phyloP scores from a whole-genome alignment of 768 basidiomycete species.

The Tylopilus vinaceipallidus region DNA sequence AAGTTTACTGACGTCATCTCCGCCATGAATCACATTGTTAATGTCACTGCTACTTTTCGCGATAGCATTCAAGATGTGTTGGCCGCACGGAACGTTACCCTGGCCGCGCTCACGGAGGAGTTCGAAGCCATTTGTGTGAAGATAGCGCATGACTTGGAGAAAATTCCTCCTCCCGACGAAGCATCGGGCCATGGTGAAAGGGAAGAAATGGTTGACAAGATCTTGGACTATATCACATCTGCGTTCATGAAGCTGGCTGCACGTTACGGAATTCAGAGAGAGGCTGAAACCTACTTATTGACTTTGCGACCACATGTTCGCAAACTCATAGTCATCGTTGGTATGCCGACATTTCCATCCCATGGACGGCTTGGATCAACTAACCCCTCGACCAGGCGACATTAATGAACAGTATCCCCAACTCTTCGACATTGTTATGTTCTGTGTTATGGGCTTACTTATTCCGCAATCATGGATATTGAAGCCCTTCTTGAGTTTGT shows the following conservation, averaged over 20 bases:
- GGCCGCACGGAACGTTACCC: neutral
- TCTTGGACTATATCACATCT: neutral
- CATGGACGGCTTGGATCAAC: no score
- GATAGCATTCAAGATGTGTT: conserved; percentile 2
- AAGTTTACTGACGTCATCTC: conserved; percentile 5
- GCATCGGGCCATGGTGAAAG: conserved; percentile 6
- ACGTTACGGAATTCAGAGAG: conserved; percentile 5
- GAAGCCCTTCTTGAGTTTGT: conserved; percentile 2
- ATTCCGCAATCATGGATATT: conserved; percentile 17
- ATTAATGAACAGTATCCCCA: conserved; percentile 13
- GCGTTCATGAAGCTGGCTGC: conserved; percentile 3
- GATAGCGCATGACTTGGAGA: conserved; percentile 2
- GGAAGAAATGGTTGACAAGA: conserved; percentile 1
- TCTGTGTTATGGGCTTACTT: conserved; percentile 2
- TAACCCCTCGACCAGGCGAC: conserved; percentile 1
- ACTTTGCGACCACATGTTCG: conserved; percentile 8
- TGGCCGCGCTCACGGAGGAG: conserved; percentile 6
- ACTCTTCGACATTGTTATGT: neutral
- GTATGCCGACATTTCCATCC: neutral
- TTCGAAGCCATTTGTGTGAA: conserved; percentile 3
- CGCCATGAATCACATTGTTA: conserved; percentile 13
- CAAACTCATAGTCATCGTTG: conserved; percentile 3
- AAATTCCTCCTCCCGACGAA: neutral
- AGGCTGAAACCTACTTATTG: conserved; percentile 4
- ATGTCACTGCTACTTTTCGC: conserved; percentile 14